Percentiles rank a stretch among this genome's conserved stretches.
These are phyloP conservation scores for Mentha longifolia DNA, from an alignment of 257 asterid species.

Conservation along the genomic window DNA sequence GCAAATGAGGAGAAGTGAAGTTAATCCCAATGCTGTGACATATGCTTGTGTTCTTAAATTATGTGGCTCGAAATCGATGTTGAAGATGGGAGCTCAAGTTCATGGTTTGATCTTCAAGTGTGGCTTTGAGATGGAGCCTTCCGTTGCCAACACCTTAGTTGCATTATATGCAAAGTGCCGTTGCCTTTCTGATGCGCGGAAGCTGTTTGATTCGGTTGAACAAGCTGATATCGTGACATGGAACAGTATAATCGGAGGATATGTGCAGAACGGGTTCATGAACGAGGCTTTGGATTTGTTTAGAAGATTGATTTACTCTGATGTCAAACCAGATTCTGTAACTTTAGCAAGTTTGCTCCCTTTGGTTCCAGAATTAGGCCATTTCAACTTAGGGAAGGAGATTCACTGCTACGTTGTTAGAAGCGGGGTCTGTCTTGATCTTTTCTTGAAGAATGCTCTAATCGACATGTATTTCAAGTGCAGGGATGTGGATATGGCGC, in stretches of 20 bases:
- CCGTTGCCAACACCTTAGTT: slow-evolving; percentile 70
- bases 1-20: slow-evolving; percentile 60
- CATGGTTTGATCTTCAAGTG: slow-evolving; percentile 62
- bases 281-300: slow-evolving; percentile 60
- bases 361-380: slow-evolving; percentile 51
- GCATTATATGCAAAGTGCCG: slow-evolving; percentile 77
- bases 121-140: slow-evolving; percentile 67
- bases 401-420: slow-evolving; percentile 72
- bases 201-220: slow-evolving; percentile 53
- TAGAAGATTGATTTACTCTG: slow-evolving; percentile 49
- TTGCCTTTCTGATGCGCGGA: slow-evolving; percentile 57
- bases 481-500: slow-evolving; percentile 63
- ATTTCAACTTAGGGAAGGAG: slow-evolving; percentile 57
- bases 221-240: slow-evolving; percentile 59
- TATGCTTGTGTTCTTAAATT: slow-evolving; percentile 67
- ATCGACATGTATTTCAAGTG: slow-evolving; percentile 85
- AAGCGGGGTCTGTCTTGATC: slow-evolving; percentile 56
- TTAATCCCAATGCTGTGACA: slow-evolving; percentile 63
- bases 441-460: slow-evolving; percentile 81
- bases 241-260: slow-evolving; percentile 90
- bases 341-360: slow-evolving; percentile 89
- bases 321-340: slow-evolving; percentile 66
- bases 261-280: slow-evolving; percentile 72
- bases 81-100: slow-evolving; percentile 59
- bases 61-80: slow-evolving; percentile 62